Evolutionary conservation across 495 filamentous ascomycete species (phyloP), one percentile per base, ranked within the genome.

Genomic region (Cercophora sp.): DNA sequence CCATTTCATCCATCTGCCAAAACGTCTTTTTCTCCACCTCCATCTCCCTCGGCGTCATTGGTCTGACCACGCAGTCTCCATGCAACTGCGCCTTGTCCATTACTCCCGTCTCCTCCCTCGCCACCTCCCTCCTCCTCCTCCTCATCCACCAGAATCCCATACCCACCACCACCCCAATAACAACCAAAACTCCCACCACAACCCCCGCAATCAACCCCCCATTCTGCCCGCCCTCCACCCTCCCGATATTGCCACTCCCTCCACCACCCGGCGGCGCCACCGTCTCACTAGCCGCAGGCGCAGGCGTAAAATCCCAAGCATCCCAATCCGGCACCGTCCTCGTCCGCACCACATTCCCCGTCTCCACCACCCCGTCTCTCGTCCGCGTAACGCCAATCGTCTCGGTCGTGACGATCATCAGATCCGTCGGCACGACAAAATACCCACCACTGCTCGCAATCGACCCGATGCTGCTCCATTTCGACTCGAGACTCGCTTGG

Each of bases 31-130:
- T 39, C 2, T 19, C 36, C 36, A 15, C 36, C 8, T 39, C 36
- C 36, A 39, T 39, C 15, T 39, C 36, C n/a, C 36, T 39, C 36
- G 36, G 36, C 36, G 36, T 39, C 36, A 39, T 39, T 19, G 36
- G 36, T 19, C 36, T 8, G 8, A 8, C 11, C 2, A 39, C 36
- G 22, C 36, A 39, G 8, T 39, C 36, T 19, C 16, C 18, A 18
- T 39, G 36, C 36, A 39, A 39, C 36, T 39, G 36, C 15, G 36
- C 36, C n/a, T 39, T 39, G 16, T 19, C 36, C 4, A 39, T 19
- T 19, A 3, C 3, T n/a, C 11, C 36, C 36, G 18, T 39, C 15
- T 39, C 36, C 36, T 2, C 9, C 3, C 32, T 10, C 15, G 18
- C 36, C 36, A 8, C 22, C 5, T 18, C 10, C 36, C 36, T n/a